These are phyloP conservation scores for Chytriomyces hyalinus DNA, from an alignment of 192 early-diverging fungal species.

Conservation along the genomic window DNA sequence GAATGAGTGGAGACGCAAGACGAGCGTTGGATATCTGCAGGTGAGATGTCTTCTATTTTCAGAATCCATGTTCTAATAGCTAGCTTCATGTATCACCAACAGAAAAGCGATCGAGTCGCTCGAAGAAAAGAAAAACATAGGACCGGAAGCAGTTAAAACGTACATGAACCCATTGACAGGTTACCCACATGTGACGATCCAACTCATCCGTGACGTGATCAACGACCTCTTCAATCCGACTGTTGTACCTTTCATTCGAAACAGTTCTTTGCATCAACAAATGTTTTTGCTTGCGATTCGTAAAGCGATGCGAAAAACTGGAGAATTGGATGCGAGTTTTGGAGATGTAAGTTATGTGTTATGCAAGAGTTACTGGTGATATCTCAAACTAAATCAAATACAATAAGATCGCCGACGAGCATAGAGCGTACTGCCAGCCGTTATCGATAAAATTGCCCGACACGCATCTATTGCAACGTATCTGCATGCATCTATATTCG, in stretches of 20 bases:
- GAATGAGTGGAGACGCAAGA: slow-evolving; percentile 95
- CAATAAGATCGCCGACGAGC: slow-evolving; percentile 28
- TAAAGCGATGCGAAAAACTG: slow-evolving; percentile 64
- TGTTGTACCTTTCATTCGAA: slow-evolving; percentile 72
- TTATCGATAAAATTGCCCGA: slow-evolving; percentile 65
- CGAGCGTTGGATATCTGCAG: slow-evolving; percentile 93
- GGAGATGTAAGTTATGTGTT: slow-evolving; percentile 58
- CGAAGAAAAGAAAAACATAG: slow-evolving; percentile 27
- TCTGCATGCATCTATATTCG: slow-evolving; percentile 58
- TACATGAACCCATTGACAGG: slow-evolving; percentile 20
- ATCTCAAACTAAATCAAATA: neutral
- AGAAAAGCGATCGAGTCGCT: slow-evolving; percentile 42
- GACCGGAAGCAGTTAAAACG: slow-evolving; percentile 1
- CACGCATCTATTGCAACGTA: slow-evolving; percentile 61
- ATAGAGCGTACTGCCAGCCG: slow-evolving; percentile 68
- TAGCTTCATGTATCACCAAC: slow-evolving; percentile 28
- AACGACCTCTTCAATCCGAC: slow-evolving; percentile 88
- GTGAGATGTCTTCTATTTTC: slow-evolving; percentile 45
- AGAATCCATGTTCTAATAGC: slow-evolving; percentile 54
- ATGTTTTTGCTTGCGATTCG: slow-evolving; percentile 80
- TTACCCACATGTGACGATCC: slow-evolving; percentile 63
- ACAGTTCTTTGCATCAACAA: slow-evolving; percentile 79
- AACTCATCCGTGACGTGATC: slow-evolving; percentile 75
- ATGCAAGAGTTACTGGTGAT: neutral
- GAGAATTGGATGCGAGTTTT: slow-evolving; percentile 76